These are phyloP conservation scores for Picea engelmannii DNA, from an alignment of 83 land plant genomes.

Conservation along the genomic window DNA sequence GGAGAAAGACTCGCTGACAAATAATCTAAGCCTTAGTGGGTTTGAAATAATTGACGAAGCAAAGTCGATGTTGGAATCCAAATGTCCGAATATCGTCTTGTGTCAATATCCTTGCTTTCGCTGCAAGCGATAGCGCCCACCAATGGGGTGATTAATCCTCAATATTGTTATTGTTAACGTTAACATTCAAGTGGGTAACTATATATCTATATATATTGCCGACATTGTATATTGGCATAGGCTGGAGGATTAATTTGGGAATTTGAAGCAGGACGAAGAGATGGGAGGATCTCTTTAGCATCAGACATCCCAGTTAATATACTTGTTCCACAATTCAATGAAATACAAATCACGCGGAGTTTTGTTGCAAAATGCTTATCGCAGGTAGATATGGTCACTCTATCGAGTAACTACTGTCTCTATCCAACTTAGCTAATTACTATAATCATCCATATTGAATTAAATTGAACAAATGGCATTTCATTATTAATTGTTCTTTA, in stretches of 20 bases:
- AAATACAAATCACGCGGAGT: conserved; percentile 14
- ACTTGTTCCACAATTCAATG: conserved; percentile 28
- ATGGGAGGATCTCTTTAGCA: conserved; percentile 32
- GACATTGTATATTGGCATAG: neutral
- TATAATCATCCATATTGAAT: neutral
- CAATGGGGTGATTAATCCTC: too few species aligned
- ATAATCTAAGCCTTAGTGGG: conserved; percentile 22
- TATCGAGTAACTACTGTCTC: conserved; percentile 34
- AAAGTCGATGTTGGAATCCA: conserved; percentile 28
- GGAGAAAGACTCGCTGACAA: neutral
- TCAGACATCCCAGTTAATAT: conserved; percentile 23
- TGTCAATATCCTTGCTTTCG: conserved; percentile 59
- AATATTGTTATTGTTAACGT: too few species aligned
- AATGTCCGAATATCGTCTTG: conserved; percentile 53
- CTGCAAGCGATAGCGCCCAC: conserved; percentile 40
- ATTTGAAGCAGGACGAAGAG: conserved; percentile 47
- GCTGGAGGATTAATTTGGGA: conserved; percentile 32
- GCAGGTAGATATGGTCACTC: conserved; percentile 55
- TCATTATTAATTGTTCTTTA: too few species aligned
- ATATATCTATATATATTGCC: too few species aligned
- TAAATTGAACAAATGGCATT: neutral
- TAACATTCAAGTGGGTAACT: too few species aligned
- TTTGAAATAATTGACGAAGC: conserved; percentile 17
- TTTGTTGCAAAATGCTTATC: conserved; percentile 40
- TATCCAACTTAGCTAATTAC: too few species aligned